A percentile compares a stretch with the other conserved stretches of the same genome.
Conservation (phyloP, 2,329 filamentous ascomycete species). For the Pseudocercospora pini-densiflorae region DNA sequence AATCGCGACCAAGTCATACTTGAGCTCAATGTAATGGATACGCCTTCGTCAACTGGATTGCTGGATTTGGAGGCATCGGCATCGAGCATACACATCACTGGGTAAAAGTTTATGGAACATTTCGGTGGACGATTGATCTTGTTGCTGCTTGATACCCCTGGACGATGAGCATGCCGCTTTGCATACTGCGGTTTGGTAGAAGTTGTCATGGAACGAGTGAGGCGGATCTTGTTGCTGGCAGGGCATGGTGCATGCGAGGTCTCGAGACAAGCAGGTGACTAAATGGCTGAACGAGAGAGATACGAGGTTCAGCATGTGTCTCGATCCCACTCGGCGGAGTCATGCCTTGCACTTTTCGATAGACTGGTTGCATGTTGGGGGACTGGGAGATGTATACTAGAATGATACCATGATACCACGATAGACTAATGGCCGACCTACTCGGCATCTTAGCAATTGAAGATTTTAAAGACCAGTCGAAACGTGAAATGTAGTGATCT, state of each 20-base stretch:
- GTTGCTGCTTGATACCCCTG: background rate
- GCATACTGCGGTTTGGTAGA: background rate
- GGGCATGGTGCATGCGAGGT: background rate
- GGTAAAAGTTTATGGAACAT: background rate
- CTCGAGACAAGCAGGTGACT: background rate
- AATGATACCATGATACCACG: constrained; percentile 9
- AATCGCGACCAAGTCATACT: background rate
- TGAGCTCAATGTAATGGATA: background rate
- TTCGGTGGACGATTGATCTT: background rate
- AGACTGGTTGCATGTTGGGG: background rate
- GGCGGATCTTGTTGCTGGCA: background rate
- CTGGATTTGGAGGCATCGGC: background rate
- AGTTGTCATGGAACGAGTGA: background rate
- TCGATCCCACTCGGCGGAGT: too few species aligned
- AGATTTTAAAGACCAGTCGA: background rate
- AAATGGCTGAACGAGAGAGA: background rate
- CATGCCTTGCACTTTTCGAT: background rate
- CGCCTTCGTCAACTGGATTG: background rate
- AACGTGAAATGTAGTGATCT: background rate
- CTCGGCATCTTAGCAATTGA: background rate
- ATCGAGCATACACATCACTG: background rate
- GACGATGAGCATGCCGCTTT: background rate
- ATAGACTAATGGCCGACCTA: background rate
- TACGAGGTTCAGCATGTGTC: too few species aligned
- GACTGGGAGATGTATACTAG: background rate